phyloP scores from a whole-genome alignment of 805 yeast genomes.

The Saccharomycopsis malanga region DNA sequence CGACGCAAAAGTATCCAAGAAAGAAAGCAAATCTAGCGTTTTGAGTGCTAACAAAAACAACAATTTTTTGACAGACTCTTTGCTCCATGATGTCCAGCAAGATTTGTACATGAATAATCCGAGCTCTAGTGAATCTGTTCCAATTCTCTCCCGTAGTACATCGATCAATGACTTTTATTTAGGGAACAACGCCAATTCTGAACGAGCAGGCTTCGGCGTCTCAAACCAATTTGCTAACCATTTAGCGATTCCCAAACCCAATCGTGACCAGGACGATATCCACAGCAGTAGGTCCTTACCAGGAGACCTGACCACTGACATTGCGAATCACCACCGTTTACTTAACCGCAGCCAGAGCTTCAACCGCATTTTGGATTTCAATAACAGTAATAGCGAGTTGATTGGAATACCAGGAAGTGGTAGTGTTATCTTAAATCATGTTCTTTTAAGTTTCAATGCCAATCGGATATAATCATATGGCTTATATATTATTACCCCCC shows the following conservation, averaged over 20 bases:
- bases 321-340: neutral
- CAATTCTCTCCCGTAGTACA: conserved; percentile 12
- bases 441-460: conserved; percentile 3
- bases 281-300: conserved; percentile 14
- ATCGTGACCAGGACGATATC: conserved; percentile 4
- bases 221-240: too few relatives aligned
- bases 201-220: neutral
- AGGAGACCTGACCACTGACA: neutral
- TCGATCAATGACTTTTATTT: conserved; percentile 3
- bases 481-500: too few relatives aligned
- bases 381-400: conserved; percentile 18
- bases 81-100: neutral
- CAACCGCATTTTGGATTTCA: conserved; percentile 10
- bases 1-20: neutral
- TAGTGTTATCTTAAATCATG: conserved; percentile 13
- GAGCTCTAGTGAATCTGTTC: neutral
- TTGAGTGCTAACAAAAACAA: neutral
- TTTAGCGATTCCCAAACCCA: neutral
- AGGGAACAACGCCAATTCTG: conserved; percentile 1
- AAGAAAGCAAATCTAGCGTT: neutral
- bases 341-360: conserved; percentile 12
- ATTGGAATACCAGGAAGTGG: conserved; percentile 17
- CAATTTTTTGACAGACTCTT: conserved; percentile 2
- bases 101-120: neutral
- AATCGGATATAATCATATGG: too few relatives aligned